A percentile compares a stretch with the other conserved stretches of the same genome.
Conservation (phyloP, 257 asterid species). For the Echium plantagineum region DNA sequence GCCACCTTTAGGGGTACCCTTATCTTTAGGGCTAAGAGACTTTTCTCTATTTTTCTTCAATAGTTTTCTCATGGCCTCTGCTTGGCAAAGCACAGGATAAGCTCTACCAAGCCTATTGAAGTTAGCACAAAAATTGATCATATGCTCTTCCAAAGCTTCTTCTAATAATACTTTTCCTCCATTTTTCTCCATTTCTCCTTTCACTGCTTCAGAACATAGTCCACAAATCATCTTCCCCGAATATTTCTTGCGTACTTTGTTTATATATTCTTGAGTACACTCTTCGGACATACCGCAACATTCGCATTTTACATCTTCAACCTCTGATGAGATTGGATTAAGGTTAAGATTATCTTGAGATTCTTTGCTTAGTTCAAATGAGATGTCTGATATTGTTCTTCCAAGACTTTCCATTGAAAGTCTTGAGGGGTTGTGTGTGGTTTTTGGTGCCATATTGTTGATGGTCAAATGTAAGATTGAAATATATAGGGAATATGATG, state of each 20-base stretch:
- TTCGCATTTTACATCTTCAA: slow-evolving; percentile 85
- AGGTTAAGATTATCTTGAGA: slow-evolving; percentile 1
- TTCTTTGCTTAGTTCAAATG: slow-evolving; percentile 38
- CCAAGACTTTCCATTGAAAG: slow-evolving; percentile 45
- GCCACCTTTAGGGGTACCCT: slow-evolving; percentile 21
- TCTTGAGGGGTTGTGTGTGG: slow-evolving; percentile 31
- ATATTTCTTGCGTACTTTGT: slow-evolving; percentile 33
- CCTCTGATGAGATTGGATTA: slow-evolving; percentile 52
- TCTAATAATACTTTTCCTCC: slow-evolving; percentile 43
- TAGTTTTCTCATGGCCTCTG: slow-evolving; percentile 73
- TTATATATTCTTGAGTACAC: slow-evolving; percentile 61
- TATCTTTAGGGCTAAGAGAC: slow-evolving; percentile 55
- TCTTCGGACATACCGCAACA: slow-evolving; percentile 94
- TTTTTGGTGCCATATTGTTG: not conserved
- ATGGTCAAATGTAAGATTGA: too few relatives aligned
- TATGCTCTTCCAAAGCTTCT: slow-evolving; percentile 57
- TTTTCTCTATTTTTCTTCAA: slow-evolving; percentile 53
- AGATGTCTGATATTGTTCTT: slow-evolving; percentile 69
- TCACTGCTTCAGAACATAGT: slow-evolving; percentile 80
- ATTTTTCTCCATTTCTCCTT: slow-evolving; percentile 68
- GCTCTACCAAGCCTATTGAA: slow-evolving; percentile 70
- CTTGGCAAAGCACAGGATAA: slow-evolving; percentile 72
- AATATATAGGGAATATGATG: too few relatives aligned
- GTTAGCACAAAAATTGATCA: slow-evolving; percentile 59
- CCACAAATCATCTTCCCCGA: slow-evolving; percentile 75